Conservation (phyloP, 768 basidiomycete species). For the Psilocybe sp. region DNA sequence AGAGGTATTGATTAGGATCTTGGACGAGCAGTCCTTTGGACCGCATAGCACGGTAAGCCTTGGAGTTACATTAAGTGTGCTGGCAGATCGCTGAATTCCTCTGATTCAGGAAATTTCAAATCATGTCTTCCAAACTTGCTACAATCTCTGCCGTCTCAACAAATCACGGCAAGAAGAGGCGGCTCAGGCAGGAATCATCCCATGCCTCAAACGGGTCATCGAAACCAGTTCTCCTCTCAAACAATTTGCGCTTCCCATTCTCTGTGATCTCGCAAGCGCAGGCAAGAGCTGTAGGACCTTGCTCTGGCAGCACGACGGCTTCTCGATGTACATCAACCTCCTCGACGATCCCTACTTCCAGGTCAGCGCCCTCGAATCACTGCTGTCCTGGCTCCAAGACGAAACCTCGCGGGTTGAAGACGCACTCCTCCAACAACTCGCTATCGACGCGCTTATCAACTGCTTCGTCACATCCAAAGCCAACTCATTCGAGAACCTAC, state of each 20-base stretch:
- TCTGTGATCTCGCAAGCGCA: slow-evolving; percentile 94
- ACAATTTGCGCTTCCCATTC: slow-evolving; percentile 94
- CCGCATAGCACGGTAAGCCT: slow-evolving; percentile 73
- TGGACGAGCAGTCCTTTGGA: slow-evolving; percentile 78
- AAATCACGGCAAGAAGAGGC: slow-evolving; percentile 96
- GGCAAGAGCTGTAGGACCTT: slow-evolving; percentile 89
- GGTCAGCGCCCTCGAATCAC: slow-evolving; percentile 86
- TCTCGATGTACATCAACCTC: slow-evolving; percentile 74
- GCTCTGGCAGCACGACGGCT: slow-evolving; percentile 93
- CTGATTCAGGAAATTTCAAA: slow-evolving; percentile 88
- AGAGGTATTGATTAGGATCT: slow-evolving; percentile 81
- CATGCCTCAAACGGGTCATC: slow-evolving; percentile 86
- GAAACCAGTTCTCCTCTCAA: slow-evolving; percentile 88
- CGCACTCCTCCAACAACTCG: slow-evolving; percentile 63
- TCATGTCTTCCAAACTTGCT: slow-evolving; percentile 96
- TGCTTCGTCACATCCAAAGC: slow-evolving; percentile 86
- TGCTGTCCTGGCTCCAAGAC: slow-evolving; percentile 92
- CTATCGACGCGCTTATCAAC: slow-evolving; percentile 66
- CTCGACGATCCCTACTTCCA: slow-evolving; percentile 89
- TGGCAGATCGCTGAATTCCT: background rate
- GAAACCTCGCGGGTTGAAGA: slow-evolving; percentile 94
- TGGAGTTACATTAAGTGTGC: background rate
- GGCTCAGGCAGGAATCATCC: slow-evolving; percentile 92
- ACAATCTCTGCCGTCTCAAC: slow-evolving; percentile 92
- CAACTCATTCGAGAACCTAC: slow-evolving; percentile 87